Conservation (phyloP, 2,329 filamentous ascomycete genomes). For the Nannizziopsis arthrosporioides region DNA sequence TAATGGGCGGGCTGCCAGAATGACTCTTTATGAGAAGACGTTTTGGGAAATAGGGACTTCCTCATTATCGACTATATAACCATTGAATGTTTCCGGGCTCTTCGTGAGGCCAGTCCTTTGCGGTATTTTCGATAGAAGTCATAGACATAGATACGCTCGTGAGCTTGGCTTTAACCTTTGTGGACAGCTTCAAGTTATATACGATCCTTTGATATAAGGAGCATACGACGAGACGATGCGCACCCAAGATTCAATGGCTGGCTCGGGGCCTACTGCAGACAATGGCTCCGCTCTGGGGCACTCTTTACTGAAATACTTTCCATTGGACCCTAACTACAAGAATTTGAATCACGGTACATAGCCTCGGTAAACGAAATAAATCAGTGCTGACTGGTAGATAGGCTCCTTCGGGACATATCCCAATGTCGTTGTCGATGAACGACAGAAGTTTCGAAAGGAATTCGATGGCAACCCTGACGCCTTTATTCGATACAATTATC, state of each 20-base stretch:
- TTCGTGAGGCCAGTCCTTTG: too few relatives aligned
- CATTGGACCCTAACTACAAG: constrained; percentile 54
- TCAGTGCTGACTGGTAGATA: constrained; percentile 6
- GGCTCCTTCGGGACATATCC: constrained; percentile 72
- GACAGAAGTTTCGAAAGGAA: constrained; percentile 54
- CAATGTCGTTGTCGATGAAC: constrained; percentile 44
- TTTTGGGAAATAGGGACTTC: too few relatives aligned
- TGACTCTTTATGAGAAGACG: too few relatives aligned
- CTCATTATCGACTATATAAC: not conserved
- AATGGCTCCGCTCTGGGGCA: constrained; percentile 38
- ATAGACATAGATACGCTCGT: too few relatives aligned
- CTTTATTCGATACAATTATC: constrained; percentile 61
- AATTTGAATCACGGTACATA: constrained; percentile 67
- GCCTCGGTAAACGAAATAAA: not conserved
- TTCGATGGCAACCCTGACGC: constrained; percentile 59
- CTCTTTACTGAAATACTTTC: constrained; percentile 52
- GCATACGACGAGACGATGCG: not conserved
- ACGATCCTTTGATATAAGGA: not conserved
- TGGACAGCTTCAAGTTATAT: too few relatives aligned
- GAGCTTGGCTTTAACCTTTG: too few relatives aligned
- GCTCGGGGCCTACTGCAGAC: not conserved
- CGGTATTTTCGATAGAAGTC: too few relatives aligned
- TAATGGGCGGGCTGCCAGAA: too few relatives aligned
- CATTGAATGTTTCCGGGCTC: too few relatives aligned
- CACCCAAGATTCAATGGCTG: constrained; percentile 5